Evolutionary conservation across 2,329 filamentous ascomycete species (phyloP).

Genomic region (Aspergillus cejpii): DNA sequence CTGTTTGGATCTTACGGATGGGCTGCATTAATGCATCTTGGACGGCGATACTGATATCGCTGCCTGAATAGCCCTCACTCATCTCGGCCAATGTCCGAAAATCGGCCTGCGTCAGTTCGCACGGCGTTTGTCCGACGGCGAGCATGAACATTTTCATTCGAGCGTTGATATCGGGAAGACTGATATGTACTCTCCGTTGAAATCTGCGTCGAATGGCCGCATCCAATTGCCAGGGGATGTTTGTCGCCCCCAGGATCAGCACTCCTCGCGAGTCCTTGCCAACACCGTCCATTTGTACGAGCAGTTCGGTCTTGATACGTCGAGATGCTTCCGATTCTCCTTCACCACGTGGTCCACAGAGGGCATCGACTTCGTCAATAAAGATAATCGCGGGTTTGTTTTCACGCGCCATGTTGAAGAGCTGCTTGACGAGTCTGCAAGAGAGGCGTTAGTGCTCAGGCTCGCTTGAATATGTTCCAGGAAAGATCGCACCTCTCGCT

Average conservation of each 20-base stretch:
- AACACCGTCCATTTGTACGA: conserved; percentile 99
- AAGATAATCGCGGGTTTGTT: conserved; percentile 98
- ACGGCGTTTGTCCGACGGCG: conserved; percentile 86
- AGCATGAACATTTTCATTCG: conserved; percentile 94
- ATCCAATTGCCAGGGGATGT: conserved; percentile 98
- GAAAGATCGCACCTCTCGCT: conserved; percentile 70
- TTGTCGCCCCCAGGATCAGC: conserved; percentile 89
- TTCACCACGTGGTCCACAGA: conserved; percentile 87
- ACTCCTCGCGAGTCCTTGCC: conserved; percentile 93
- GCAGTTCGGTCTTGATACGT: conserved; percentile 95
- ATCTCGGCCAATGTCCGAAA: conserved; percentile 71
- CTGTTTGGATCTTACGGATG: conserved; percentile 90
- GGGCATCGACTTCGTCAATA: conserved; percentile 94
- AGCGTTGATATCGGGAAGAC: conserved; percentile 76
- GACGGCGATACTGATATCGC: conserved; percentile 91
- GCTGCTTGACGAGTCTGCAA: conserved; percentile 78
- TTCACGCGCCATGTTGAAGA: conserved; percentile 96
- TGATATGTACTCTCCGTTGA: conserved; percentile 93
- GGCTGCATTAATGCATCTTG: conserved; percentile 97
- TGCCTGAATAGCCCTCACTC: conserved; percentile 91
- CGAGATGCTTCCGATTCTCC: conserved; percentile 96
- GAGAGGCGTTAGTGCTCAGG: conserved; percentile 7
- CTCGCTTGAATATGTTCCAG: neutral
- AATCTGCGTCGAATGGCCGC: conserved; percentile 93
- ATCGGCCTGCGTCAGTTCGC: conserved; percentile 69